These are phyloP conservation scores for Mortierella sp. DNA, from an alignment of 371 early-diverging fungal species.

Conservation along the genomic window DNA sequence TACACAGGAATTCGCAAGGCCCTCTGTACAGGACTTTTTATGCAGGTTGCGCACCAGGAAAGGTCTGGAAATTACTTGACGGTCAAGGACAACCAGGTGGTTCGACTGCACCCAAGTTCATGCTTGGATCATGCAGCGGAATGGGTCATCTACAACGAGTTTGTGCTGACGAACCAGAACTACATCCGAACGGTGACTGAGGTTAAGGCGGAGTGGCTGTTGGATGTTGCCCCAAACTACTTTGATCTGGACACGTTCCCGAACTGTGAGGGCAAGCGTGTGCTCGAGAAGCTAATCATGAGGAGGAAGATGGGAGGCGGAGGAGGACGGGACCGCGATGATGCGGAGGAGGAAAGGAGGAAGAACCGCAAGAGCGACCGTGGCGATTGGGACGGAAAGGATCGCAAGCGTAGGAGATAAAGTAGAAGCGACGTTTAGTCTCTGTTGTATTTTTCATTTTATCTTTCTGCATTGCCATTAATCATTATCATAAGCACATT, in stretches of 20 bases:
- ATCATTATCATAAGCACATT: too few relatives aligned
- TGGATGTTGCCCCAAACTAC: conserved; percentile 90
- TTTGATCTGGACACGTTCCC: conserved; percentile 90
- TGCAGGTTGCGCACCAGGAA: conserved; percentile 97
- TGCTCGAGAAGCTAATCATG: conserved; percentile 67
- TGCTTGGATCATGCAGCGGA: conserved; percentile 90
- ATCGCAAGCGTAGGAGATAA: conserved; percentile 43
- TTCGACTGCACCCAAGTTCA: conserved; percentile 94
- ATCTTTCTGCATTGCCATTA: neutral
- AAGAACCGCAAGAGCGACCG: conserved; percentile 45
- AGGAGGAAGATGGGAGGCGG: conserved; percentile 49
- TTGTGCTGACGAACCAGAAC: conserved; percentile 95
- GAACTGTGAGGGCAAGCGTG: conserved; percentile 90
- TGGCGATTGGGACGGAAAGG: conserved; percentile 44
- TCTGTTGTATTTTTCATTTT: too few relatives aligned
- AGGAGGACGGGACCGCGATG: conserved; percentile 25
- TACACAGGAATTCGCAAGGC: conserved; percentile 91
- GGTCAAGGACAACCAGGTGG: conserved; percentile 97
- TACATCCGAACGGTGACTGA: conserved; percentile 95
- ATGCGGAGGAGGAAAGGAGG: conserved; percentile 29
- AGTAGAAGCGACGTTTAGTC: too few relatives aligned
- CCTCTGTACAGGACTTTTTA: conserved; percentile 92
- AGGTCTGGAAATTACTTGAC: conserved; percentile 92
- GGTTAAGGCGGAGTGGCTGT: conserved; percentile 91
- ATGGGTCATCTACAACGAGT: conserved; percentile 98